Evolutionary conservation across 345 rosid genomes (phyloP), one percentile per base, ranked within the genome.

Genomic region (Melaleuca alternifolia): DNA sequence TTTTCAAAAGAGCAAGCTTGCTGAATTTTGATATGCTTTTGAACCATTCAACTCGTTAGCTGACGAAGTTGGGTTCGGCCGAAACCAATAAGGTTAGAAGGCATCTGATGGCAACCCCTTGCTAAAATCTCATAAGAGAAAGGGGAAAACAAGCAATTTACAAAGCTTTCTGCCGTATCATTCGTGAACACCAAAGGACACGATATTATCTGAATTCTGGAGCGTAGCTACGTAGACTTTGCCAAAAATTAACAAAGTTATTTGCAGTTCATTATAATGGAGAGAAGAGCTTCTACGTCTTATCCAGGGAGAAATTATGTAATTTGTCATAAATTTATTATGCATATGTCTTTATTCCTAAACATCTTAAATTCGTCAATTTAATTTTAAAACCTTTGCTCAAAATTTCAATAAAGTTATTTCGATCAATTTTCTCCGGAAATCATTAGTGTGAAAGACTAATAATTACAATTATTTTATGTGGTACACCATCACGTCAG

Each of bases 401-500:
- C 10, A 33, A 33, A 33, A 71, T 20, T 33, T 18, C 48, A 33
- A 71, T 33, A 18, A 10, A 71, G 12, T 71, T 48, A 71, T 33
- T 71, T 11, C 5, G 13, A 37, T 33, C 3, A 71, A 33, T 71
- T 16, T 71, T 33, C 1, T 1, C 0, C 0, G 0, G 1, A 65
- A 65, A 65, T 65, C 10, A 6, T 8, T 33, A 4, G 15, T 0
- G 6, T 62, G 23, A 23, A 0, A 5, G 6, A 30, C 11, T 3
- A 15, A 3, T 16, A 23, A 65, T 33, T 11, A 18, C 0, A 1
- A 7, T 0, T 8, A 0, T 16, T 21, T 5, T 16, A 14, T 0
- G 1, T 62, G 41, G 76, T 41, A 62, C 6, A 37, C 11, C 11
- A 5, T 11, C 6, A 30, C 2, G 11, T 65, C 8, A 21, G 48